phyloP scores from a whole-genome alignment of 148 eudicot species.

The Agrostemma githago region DNA sequence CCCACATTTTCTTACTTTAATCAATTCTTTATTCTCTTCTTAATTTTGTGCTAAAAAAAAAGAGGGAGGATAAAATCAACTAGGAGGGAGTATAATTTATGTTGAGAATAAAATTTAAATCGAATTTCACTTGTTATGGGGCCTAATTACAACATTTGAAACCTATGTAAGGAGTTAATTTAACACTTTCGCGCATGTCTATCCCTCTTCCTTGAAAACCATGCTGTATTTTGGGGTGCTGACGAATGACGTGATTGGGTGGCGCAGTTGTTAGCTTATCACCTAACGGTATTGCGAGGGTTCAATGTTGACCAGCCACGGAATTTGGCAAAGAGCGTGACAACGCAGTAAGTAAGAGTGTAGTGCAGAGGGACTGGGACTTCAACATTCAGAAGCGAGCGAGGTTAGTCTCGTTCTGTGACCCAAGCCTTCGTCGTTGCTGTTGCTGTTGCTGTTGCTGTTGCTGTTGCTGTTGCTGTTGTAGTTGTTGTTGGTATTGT shows the following conservation, averaged over 20 bases:
- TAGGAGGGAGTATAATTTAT: too few relatives aligned
- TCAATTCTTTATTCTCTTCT: too few relatives aligned
- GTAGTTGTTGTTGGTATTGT: too few relatives aligned
- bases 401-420: neutral
- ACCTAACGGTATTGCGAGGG: conserved; percentile 85
- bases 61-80: too few relatives aligned
- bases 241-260: conserved; percentile 13
- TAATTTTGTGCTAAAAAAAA: too few relatives aligned
- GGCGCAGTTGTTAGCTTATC: conserved; percentile 93
- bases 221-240: neutral
- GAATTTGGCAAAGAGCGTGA: conserved; percentile 94
- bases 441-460: neutral
- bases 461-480: neutral
- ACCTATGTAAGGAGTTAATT: too few relatives aligned
- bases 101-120: too few relatives aligned
- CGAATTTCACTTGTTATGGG: too few relatives aligned
- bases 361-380: conserved; percentile 3
- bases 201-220: neutral
- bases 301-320: conserved; percentile 97
- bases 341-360: conserved; percentile 55
- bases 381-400: neutral
- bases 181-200: too few relatives aligned
- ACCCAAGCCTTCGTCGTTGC: neutral
- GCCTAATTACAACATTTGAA: too few relatives aligned
- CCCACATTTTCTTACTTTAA: too few relatives aligned